These are phyloP conservation scores for Sherardia arvensis DNA, from an alignment of 257 asterid genomes.

Conservation along the genomic window DNA sequence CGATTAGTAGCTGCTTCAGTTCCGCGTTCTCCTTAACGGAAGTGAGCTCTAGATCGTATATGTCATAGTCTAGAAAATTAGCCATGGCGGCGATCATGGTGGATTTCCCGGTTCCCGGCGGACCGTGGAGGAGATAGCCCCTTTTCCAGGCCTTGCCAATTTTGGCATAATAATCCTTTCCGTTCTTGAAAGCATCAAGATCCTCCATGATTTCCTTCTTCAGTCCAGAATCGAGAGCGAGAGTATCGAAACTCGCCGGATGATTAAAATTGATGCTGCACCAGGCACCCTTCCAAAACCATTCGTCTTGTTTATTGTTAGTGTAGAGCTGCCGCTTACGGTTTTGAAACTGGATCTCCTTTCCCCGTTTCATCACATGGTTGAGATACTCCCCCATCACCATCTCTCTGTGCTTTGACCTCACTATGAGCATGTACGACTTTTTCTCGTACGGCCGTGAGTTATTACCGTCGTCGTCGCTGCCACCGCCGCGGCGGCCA, in stretches of 20 bases:
- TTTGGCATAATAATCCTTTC: background rate
- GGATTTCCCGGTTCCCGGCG: background rate
- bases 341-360: background rate
- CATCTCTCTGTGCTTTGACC: background rate
- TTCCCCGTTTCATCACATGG: background rate
- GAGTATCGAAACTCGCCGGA: background rate
- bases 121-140: background rate
- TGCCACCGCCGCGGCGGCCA: background rate
- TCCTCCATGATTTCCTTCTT: background rate
- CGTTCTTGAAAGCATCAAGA: background rate
- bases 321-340: background rate
- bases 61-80: background rate
- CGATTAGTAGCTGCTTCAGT: background rate
- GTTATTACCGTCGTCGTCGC: background rate
- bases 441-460: background rate
- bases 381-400: background rate
- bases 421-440: background rate
- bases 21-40: background rate
- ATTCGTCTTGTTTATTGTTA: background rate
- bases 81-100: conserved; percentile 1
- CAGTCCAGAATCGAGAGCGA: background rate
- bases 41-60: background rate
- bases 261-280: background rate
- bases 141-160: background rate
- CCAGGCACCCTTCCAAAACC: background rate